Conservation (phyloP, 2,329 filamentous ascomycete species). For the Akanthomyces muscarius region DNA sequence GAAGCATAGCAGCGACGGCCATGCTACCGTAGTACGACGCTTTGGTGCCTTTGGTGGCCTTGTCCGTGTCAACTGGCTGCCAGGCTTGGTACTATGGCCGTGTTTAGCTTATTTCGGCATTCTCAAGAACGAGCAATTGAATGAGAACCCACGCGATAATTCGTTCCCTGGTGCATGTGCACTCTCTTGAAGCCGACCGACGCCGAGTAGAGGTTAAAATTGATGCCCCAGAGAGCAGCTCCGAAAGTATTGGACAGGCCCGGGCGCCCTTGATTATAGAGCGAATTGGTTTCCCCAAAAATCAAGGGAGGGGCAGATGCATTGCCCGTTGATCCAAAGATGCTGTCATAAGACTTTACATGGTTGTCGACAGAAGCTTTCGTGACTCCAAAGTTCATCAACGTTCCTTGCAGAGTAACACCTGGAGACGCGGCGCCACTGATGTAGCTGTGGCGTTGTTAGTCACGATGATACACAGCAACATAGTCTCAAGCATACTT, state of each 20-base stretch:
- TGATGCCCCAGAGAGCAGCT: constrained; percentile 61
- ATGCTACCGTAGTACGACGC: constrained; percentile 59
- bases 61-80: constrained; percentile 53
- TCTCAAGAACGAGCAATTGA: background rate
- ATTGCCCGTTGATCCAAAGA: constrained; percentile 28
- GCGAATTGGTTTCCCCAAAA: constrained; percentile 58
- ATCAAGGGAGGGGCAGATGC: constrained; percentile 44
- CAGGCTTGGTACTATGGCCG: constrained; percentile 47
- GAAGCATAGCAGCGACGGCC: constrained; percentile 31
- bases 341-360: constrained; percentile 41
- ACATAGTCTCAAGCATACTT: background rate
- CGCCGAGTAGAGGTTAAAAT: constrained; percentile 58
- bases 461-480: background rate
- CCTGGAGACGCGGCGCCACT: constrained; percentile 54
- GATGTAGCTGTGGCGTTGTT: constrained; percentile 49
- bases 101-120: background rate
- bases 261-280: constrained; percentile 58
- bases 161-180: constrained; percentile 62
- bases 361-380: constrained; percentile 45
- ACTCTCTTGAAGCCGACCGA: constrained; percentile 52
- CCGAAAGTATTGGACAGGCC: constrained; percentile 63
- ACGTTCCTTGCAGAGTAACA: constrained; percentile 57
- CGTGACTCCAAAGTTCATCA: constrained; percentile 60
- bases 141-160: constrained; percentile 45
- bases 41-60: constrained; percentile 53